phyloP scores from a whole-genome alignment of 1,139 yeast genomes.

The Magnusiomyces fungicola region DNA sequence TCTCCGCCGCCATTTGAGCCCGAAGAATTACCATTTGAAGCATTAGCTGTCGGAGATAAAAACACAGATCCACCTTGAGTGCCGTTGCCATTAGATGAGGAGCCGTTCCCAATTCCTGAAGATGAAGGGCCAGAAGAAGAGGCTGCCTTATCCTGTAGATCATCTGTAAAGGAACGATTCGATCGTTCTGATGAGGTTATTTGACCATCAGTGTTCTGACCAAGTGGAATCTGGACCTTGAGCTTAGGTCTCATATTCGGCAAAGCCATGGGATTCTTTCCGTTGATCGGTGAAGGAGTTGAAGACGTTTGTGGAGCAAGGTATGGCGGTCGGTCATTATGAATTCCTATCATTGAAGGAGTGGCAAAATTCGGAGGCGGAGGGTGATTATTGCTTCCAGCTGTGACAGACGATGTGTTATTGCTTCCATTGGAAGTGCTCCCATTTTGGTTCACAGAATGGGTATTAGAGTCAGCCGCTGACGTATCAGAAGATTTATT shows the following conservation, averaged over 20 bases:
- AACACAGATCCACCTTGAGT: background rate
- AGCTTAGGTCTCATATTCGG: constrained; percentile 32
- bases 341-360: background rate
- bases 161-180: background rate
- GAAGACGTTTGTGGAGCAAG: background rate
- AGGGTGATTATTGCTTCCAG: background rate
- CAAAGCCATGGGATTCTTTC: constrained; percentile 74
- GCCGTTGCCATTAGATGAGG: background rate
- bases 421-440: background rate
- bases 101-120: background rate
- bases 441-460: constrained; percentile 4
- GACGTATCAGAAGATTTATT: background rate
- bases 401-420: background rate
- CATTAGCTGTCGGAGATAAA: background rate
- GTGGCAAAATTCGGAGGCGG: background rate
- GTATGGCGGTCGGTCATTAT: background rate
- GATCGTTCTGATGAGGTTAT: constrained; percentile 10
- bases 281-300: constrained; percentile 61
- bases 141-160: background rate
- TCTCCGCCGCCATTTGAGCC: background rate
- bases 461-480: no score
- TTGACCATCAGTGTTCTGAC: constrained; percentile 12
- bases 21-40: background rate
- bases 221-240: constrained; percentile 35
- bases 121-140: background rate